Percentiles rank a stretch among this genome's conserved stretches.
Evolutionary conservation across 495 filamentous ascomycete species (phyloP).

Genomic region (Paragyromitra xinjiangensis): DNA sequence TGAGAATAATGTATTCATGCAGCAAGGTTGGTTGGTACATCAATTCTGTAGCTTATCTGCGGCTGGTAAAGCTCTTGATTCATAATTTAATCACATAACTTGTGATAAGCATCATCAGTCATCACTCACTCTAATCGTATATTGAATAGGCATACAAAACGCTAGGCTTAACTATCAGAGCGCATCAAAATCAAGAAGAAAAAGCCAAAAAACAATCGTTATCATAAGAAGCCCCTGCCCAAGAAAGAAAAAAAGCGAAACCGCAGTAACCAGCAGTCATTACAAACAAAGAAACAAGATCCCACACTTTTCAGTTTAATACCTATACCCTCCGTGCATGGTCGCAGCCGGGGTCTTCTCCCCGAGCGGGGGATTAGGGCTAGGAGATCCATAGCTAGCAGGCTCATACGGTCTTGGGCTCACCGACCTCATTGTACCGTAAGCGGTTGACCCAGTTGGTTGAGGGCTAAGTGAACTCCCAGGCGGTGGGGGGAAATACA

Average conservation of each 20-base stretch:
- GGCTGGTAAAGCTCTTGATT: background rate
- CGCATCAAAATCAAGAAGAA: background rate
- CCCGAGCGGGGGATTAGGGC: slow-evolving; percentile 6
- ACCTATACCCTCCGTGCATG: slow-evolving; percentile 41
- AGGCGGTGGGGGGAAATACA: slow-evolving; percentile 37
- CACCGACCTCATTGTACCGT: slow-evolving; percentile 27
- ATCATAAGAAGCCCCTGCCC: background rate
- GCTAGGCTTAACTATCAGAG: background rate
- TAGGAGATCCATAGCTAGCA: slow-evolving; percentile 14
- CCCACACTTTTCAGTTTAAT: slow-evolving; percentile 7
- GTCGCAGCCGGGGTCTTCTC: slow-evolving; percentile 37
- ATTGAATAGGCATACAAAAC: background rate
- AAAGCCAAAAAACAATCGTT: slow-evolving; percentile 2
- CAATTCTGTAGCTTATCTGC: background rate
- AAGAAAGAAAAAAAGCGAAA: background rate
- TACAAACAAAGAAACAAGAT: background rate
- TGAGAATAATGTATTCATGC: background rate
- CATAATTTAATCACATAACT: background rate
- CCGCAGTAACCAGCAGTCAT: background rate
- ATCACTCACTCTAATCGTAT: slow-evolving; percentile 10
- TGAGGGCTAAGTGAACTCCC: slow-evolving; percentile 22
- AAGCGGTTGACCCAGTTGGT: slow-evolving; percentile 22
- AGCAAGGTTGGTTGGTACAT: background rate
- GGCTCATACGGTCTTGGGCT: slow-evolving; percentile 47
- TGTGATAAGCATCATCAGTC: slow-evolving; percentile 1